Evolutionary conservation across 2,329 filamentous ascomycete genomes (phyloP).

Genomic region (Scedosporium dehoogii): DNA sequence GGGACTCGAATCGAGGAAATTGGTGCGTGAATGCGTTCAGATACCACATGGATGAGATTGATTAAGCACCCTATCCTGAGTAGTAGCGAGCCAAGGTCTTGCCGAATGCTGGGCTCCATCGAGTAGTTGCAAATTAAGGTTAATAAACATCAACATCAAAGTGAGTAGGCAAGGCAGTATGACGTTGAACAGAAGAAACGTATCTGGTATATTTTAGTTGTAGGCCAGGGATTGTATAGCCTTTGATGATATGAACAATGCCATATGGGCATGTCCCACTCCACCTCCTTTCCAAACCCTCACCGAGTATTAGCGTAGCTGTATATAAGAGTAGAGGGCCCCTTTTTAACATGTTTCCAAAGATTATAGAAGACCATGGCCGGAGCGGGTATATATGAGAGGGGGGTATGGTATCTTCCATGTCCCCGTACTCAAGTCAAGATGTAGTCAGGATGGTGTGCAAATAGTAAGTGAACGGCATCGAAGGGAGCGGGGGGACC

Average conservation of each 20-base stretch:
- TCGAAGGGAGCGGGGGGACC: background rate
- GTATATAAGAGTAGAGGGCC: background rate
- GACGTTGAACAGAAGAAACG: slow-evolving; percentile 5
- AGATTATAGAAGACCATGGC: background rate
- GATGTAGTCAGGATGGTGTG: background rate
- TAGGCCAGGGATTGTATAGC: background rate
- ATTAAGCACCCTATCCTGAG: no score
- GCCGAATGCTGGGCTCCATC: no score
- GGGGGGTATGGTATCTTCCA: background rate
- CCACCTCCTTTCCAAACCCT: background rate
- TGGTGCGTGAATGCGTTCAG: no score
- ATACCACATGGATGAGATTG: no score
- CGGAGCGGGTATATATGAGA: background rate
- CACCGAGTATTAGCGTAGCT: background rate
- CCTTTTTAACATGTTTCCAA: background rate
- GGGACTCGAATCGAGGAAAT: no score
- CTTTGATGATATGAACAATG: background rate
- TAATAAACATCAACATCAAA: no score
- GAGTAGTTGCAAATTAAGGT: background rate
- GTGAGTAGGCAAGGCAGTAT: no score
- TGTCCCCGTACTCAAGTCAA: background rate
- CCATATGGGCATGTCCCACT: background rate
- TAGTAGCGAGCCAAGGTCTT: no score
- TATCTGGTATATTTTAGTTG: slow-evolving; percentile 4
- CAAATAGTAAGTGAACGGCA: background rate